These are phyloP conservation scores for Dactylorhiza incarnata DNA, from an alignment of 106 monocot species.

Conservation along the genomic window DNA sequence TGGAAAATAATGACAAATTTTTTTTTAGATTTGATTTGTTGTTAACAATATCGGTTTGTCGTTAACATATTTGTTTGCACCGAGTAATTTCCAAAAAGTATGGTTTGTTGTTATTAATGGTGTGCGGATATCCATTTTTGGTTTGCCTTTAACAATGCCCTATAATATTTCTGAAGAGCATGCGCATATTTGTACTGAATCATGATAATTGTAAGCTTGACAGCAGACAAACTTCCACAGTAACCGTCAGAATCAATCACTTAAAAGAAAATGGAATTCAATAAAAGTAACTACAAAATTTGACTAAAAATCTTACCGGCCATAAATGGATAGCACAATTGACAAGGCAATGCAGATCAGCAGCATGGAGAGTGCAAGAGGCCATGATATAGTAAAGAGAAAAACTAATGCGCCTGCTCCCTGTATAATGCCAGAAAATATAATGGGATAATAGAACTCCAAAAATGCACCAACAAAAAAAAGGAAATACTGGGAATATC, in stretches of 20 bases:
- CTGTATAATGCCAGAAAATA: constrained; percentile 31
- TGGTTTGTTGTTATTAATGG: too few relatives aligned
- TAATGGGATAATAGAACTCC: background rate
- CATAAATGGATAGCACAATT: constrained; percentile 63
- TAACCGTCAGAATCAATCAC: background rate
- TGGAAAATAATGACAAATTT: too few relatives aligned
- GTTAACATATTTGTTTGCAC: too few relatives aligned
- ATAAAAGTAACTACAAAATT: background rate
- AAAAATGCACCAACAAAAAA: background rate
- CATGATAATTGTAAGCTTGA: background rate
- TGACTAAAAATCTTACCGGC: constrained; percentile 34
- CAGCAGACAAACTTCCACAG: background rate
- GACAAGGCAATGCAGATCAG: constrained; percentile 51
- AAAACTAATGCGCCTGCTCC: constrained; percentile 68
- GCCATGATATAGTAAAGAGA: constrained; percentile 81
- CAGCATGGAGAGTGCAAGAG: constrained; percentile 69
- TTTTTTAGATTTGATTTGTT: too few relatives aligned
- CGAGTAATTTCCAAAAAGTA: too few relatives aligned
- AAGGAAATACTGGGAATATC: background rate
- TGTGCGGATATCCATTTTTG: too few relatives aligned
- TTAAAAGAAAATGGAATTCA: background rate
- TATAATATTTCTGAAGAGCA: background rate
- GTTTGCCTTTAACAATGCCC: too few relatives aligned
- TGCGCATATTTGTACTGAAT: background rate
- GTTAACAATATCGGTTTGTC: too few relatives aligned